A percentile compares a stretch with the other conserved stretches of the same genome.
Evolutionary conservation across 495 filamentous ascomycete species (phyloP).

Genomic region (Chaetomidium leptoderma): DNA sequence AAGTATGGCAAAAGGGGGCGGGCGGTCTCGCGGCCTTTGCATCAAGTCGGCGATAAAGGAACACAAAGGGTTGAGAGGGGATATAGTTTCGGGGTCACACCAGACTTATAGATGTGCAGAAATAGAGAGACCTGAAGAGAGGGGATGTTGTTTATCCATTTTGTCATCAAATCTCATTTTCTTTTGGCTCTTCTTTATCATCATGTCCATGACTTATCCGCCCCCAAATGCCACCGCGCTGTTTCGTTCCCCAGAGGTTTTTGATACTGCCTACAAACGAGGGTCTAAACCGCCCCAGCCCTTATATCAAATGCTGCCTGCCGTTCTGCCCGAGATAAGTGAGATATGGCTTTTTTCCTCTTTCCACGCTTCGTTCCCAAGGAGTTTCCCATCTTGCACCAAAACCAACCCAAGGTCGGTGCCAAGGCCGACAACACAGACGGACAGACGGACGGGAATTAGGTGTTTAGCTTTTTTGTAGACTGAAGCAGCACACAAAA

Average conservation of each 20-base stretch:
- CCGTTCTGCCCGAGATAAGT: no score
- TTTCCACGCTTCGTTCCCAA: no score
- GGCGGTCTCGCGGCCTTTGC: neutral
- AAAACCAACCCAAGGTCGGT: neutral
- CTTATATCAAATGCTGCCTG: no score
- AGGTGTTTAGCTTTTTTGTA: neutral
- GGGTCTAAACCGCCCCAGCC: no score
- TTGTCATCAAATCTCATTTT: neutral
- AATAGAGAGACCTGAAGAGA: slow-evolving; percentile 20
- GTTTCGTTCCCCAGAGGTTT: no score
- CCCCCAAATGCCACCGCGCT: neutral
- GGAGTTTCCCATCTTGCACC: no score
- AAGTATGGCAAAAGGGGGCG: neutral
- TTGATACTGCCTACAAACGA: no score
- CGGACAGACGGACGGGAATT: neutral
- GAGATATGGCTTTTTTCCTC: no score
- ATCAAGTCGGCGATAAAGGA: neutral
- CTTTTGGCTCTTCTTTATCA: neutral
- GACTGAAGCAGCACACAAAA: no score
- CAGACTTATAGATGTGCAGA: slow-evolving; percentile 26
- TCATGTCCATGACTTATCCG: neutral
- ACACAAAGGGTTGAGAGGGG: neutral
- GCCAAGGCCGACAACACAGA: neutral
- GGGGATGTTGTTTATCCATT: neutral
- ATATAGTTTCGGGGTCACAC: neutral